Percentiles rank a stretch among this genome's conserved stretches.
phyloP scores from a whole-genome alignment of 1,284 basidiomycete species.

The Rhodotorula glutinis region DNA sequence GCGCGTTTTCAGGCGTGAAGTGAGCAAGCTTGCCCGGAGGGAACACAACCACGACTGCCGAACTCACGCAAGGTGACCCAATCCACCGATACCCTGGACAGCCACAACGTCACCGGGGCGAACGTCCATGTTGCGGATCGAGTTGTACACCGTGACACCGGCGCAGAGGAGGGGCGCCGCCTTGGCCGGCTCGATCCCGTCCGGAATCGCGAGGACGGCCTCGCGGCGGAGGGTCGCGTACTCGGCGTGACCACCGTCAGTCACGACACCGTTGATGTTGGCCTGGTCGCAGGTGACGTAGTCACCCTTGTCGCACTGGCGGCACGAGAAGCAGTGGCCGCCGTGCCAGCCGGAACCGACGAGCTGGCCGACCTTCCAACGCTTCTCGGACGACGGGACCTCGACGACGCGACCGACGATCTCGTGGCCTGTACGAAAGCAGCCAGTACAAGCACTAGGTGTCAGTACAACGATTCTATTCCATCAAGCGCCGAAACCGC shows the following conservation, averaged over 20 bases:
- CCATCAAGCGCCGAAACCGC: too few relatives aligned
- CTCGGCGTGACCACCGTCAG: conserved; percentile 49
- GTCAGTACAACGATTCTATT: background rate
- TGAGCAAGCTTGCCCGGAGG: too few relatives aligned
- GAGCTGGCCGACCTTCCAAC: conserved; percentile 45
- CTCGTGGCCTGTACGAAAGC: conserved; percentile 25
- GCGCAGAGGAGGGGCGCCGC: conserved; percentile 50
- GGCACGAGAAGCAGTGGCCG: conserved; percentile 44
- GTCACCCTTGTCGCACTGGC: conserved; percentile 42
- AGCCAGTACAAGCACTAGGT: background rate
- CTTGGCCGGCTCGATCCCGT: conserved; percentile 48
- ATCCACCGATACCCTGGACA: conserved; percentile 49
- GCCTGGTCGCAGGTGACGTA: conserved; percentile 38
- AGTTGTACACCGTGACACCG: conserved; percentile 45
- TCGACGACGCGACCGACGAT: conserved; percentile 26
- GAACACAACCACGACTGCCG: too few relatives aligned
- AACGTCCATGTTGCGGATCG: conserved; percentile 48
- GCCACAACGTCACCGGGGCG: conserved; percentile 43
- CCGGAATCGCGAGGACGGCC: conserved; percentile 47
- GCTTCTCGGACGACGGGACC: conserved; percentile 34
- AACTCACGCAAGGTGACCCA: conserved; percentile 48
- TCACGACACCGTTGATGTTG: conserved; percentile 45
- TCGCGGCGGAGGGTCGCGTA: conserved; percentile 49
- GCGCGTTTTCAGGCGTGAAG: too few relatives aligned
- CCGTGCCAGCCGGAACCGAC: conserved; percentile 41